Percentiles rank a stretch among this genome's conserved stretches.
Conservation (phyloP, 1,284 basidiomycete genomes). For the Ustilago loliicola region DNA sequence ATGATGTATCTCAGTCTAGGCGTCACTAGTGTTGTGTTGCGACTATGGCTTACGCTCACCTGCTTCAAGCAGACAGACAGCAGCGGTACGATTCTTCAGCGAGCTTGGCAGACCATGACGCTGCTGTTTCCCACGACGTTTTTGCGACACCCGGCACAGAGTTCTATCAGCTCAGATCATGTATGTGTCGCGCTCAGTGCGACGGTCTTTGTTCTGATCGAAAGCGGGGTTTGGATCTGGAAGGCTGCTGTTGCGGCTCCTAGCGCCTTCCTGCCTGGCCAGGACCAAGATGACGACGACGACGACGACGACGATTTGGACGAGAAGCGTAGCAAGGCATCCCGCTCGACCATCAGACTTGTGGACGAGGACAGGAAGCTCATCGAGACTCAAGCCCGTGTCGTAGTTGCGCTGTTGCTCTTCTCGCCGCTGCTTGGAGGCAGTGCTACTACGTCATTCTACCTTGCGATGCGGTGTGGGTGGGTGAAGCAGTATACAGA, state of each 20-base stretch:
- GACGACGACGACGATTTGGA: neutral
- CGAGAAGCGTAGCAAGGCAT: neutral
- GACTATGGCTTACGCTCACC: constrained; percentile 19
- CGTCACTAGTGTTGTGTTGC: constrained; percentile 24
- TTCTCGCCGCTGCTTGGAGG: constrained; percentile 43
- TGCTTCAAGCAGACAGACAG: constrained; percentile 17
- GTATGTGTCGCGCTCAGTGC: constrained; percentile 42
- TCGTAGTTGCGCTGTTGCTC: constrained; percentile 16
- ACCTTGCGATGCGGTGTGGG: constrained; percentile 33
- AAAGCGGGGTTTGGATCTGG: constrained; percentile 50
- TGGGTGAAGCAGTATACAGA: constrained; percentile 33
- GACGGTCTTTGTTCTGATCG: constrained; percentile 34
- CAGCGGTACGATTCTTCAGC: constrained; percentile 1
- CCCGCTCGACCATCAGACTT: constrained; percentile 10
- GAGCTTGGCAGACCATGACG: constrained; percentile 15
- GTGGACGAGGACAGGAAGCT: constrained; percentile 22
- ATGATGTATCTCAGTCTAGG: constrained; percentile 33
- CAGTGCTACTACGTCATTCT: constrained; percentile 39
- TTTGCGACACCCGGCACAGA: constrained; percentile 45
- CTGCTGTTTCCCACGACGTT: constrained; percentile 43
- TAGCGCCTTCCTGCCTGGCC: constrained; percentile 5
- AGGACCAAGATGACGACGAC: neutral
- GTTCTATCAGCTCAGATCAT: constrained; percentile 54
- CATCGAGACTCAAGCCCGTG: constrained; percentile 42
- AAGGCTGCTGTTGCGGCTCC: constrained; percentile 33